Base-by-base conservation (phyloP, 495 filamentous ascomycete species). In the Penicillium mononematosum region DNA sequence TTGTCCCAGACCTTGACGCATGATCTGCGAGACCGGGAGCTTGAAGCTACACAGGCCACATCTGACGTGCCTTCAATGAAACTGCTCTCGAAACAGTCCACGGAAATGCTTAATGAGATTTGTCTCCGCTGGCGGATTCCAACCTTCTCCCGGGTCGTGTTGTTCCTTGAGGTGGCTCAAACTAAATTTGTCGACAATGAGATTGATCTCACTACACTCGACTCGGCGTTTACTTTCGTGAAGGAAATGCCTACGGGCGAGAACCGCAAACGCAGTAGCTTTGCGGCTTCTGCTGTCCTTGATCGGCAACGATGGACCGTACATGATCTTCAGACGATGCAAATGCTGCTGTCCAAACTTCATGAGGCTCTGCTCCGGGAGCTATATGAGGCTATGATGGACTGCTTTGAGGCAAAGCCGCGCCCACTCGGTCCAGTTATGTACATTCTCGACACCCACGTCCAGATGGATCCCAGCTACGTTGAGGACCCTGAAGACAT, bases 61-160 rank as follows among this genome's bases (percentile, higher is more conserved):
- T 76, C 73, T 22, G 85, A 81, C 17, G 78, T 63, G 48, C 80
- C 71, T 47, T 75, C 85, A 10, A 75, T 84, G 60, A 84, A 81
- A 43, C 74, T 93, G 20, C 75, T 99, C 12, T 94, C 92, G 0
- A 90, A 90, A 58, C 82, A 89, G 45, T 94, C 91, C 2, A 79
- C 81, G 11, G 91, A 96, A 50, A 75, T 99, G 55, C 73, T 98
- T 53, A 87, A 87, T 63, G 93, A 98, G 64, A 79, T 96, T 42
- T 88, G 85, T 63, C 72, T 90, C 60, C 85, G 92, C 57, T 99
- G 95, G 95, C 86, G 95, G 24, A 83, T 99, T 58, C 93, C 94
- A 19, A 82, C 84, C 46, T 90, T 88, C 67, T 91, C 91, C 34
- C 81, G 91, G 46, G 76, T 92, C 52, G 83, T 92, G 2, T 75